Evolutionary conservation across 768 basidiomycete species (phyloP).

Genomic region (Pisolithus tinctorius): DNA sequence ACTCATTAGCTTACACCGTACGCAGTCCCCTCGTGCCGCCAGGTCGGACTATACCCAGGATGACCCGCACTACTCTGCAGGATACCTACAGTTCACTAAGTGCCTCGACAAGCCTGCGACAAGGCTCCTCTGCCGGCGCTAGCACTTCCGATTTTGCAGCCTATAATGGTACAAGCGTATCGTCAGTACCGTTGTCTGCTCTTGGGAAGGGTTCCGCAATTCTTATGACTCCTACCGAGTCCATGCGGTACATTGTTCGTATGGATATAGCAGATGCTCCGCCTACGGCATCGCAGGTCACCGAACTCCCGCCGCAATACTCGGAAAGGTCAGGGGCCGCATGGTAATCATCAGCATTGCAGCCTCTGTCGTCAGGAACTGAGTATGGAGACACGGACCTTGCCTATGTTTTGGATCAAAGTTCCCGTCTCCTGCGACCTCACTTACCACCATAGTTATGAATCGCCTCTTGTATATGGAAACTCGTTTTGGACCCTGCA

Average conservation of each 20-base stretch:
- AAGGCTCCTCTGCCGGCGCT: slow-evolving; percentile 6
- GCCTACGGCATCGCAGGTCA: too few species aligned
- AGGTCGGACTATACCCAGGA: not conserved
- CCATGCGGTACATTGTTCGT: slow-evolving; percentile 58
- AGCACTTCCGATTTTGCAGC: slow-evolving; percentile 14
- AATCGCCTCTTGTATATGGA: too few species aligned
- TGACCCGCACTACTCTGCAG: not conserved
- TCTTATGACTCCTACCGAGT: slow-evolving; percentile 25
- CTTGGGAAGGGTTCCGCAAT: slow-evolving; percentile 52
- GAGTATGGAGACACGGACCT: slow-evolving; percentile 4
- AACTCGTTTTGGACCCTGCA: too few species aligned
- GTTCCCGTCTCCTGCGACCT: not conserved
- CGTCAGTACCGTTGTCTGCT: slow-evolving; percentile 5
- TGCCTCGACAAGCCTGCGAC: too few species aligned
- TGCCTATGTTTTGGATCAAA: slow-evolving; percentile 6
- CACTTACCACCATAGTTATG: slow-evolving; percentile 8
- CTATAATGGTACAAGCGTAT: slow-evolving; percentile 12
- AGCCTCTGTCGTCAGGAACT: slow-evolving; percentile 10
- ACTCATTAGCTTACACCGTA: too few species aligned
- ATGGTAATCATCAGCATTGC: not conserved
- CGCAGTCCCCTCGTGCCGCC: slow-evolving; percentile 10
- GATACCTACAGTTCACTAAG: slow-evolving; percentile 6
- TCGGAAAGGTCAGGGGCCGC: slow-evolving; percentile 25
- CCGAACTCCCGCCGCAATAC: too few species aligned
- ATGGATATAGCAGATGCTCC: slow-evolving; percentile 19